phyloP scores from a whole-genome alignment of 495 filamentous ascomycete genomes.

The Diplogelasinospora grovesii region DNA sequence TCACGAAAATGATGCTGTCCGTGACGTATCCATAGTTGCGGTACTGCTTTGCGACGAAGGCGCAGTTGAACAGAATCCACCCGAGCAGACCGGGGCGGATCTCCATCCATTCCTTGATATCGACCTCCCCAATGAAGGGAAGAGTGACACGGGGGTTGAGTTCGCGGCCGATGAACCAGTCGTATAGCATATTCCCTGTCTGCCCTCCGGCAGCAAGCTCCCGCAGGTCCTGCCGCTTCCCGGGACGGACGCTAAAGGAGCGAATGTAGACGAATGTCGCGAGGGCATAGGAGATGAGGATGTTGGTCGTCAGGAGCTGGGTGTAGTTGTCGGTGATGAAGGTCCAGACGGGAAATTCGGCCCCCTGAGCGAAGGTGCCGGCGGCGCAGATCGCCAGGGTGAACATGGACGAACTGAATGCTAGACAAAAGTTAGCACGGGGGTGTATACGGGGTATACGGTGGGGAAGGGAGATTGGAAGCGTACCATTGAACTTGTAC shows the following conservation, averaged over 20 bases:
- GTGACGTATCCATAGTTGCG: conserved; percentile 72
- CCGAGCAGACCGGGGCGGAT: conserved; percentile 84
- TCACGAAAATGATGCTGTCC: conserved; percentile 80
- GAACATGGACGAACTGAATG: conserved; percentile 68
- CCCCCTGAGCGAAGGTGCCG: conserved; percentile 69
- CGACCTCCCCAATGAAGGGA: conserved; percentile 73
- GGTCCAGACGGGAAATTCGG: conserved; percentile 81
- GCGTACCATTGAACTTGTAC: conserved; percentile 83
- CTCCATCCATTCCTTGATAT: conserved; percentile 89
- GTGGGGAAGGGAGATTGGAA: too few species aligned
- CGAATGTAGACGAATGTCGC: conserved; percentile 70
- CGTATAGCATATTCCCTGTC: conserved; percentile 82
- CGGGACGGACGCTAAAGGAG: conserved; percentile 73
- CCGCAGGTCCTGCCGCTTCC: conserved; percentile 59
- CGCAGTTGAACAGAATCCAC: conserved; percentile 81
- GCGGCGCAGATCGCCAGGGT: conserved; percentile 60
- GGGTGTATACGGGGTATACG: too few species aligned
- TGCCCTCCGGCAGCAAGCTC: conserved; percentile 76
- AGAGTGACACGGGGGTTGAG: conserved; percentile 83
- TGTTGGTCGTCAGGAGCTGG: conserved; percentile 75
- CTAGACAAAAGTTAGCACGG: conserved; percentile 38
- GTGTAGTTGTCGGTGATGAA: conserved; percentile 89
- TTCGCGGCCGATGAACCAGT: conserved; percentile 96
- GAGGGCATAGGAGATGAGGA: conserved; percentile 62
- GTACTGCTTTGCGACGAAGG: conserved; percentile 85